These are phyloP conservation scores for Diaporthe caulivora DNA, from an alignment of 2,329 filamentous ascomycete species.

Conservation along the genomic window DNA sequence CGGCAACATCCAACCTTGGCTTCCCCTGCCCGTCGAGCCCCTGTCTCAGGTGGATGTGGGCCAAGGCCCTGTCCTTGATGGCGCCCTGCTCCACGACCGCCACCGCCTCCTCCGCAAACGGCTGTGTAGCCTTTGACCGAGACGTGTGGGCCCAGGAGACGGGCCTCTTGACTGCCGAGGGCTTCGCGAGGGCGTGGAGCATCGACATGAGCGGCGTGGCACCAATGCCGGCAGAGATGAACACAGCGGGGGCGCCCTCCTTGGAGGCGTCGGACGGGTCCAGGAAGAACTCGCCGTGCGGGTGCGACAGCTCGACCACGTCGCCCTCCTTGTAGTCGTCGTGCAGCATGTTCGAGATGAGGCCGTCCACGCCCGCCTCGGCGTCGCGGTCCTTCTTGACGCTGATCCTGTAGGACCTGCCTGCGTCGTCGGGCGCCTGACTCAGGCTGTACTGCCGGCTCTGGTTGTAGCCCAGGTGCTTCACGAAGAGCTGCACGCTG, in stretches of 20 bases:
- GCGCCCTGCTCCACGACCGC: conserved; percentile 55
- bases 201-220: conserved; percentile 76
- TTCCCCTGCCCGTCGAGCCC: conserved; percentile 64
- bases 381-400: conserved; percentile 73
- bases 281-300: conserved; percentile 73
- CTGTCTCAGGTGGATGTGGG: conserved; percentile 69
- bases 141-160: conserved; percentile 75
- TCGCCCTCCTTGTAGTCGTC: conserved; percentile 61
- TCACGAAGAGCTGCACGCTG: conserved; percentile 72
- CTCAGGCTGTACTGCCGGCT: conserved; percentile 82
- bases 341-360: conserved; percentile 68
- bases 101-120: conserved; percentile 65
- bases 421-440: conserved; percentile 63
- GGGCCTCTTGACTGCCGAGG: conserved; percentile 53
- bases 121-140: conserved; percentile 61
- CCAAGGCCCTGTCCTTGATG: conserved; percentile 56
- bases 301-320: conserved; percentile 66
- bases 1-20: conserved; percentile 66
- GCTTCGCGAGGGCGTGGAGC: conserved; percentile 64
- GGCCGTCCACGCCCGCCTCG: conserved; percentile 54
- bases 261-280: conserved; percentile 58
- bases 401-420: conserved; percentile 76
- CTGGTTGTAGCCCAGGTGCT: conserved; percentile 73
- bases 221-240: conserved; percentile 78
- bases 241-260: conserved; percentile 66